These are phyloP conservation scores for Chrysanthemum lavandulifolium DNA, from an alignment of 129 eudicot species.

Conservation along the genomic window DNA sequence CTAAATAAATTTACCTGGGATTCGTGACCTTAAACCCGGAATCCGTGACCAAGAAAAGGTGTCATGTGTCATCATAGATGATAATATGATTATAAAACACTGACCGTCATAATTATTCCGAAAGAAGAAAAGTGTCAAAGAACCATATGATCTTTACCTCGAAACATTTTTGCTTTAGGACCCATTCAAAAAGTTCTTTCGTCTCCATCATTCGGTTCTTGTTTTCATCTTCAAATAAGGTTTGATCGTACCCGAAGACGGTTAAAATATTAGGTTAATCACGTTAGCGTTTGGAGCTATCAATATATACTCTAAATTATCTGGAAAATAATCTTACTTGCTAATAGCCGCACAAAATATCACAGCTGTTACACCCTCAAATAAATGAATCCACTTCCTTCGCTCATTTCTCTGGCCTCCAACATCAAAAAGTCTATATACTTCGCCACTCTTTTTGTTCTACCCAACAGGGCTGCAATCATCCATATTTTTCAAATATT, in stretches of 20 bases:
- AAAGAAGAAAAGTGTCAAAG: too few relatives aligned
- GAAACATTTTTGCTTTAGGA: too few relatives aligned
- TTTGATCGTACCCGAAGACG: constrained; percentile 83
- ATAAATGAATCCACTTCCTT: constrained; percentile 98
- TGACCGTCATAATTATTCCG: too few relatives aligned
- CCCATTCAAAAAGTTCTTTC: constrained; percentile 90
- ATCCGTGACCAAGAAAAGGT: too few relatives aligned
- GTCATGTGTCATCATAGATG: too few relatives aligned
- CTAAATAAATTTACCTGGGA: too few relatives aligned
- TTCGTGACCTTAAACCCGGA: too few relatives aligned
- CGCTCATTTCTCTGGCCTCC: constrained; percentile 99
- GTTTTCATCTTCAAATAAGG: constrained; percentile 85
- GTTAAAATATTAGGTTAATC: constrained; percentile 2
- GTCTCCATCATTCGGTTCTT: constrained; percentile 91
- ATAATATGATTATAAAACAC: too few relatives aligned
- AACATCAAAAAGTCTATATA: constrained; percentile 92
- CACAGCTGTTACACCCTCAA: constrained; percentile 96
- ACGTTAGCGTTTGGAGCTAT: not conserved
- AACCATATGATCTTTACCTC: too few relatives aligned
- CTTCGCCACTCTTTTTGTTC: constrained; percentile 96
- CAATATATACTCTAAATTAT: constrained; percentile 10
- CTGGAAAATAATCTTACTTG: constrained; percentile 60
- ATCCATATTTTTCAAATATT: constrained; percentile 8
- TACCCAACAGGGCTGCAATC: constrained; percentile 96
- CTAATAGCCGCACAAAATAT: constrained; percentile 97